A percentile compares a stretch with the other conserved stretches of the same genome.
Evolutionary conservation across 495 filamentous ascomycete species (phyloP).

Genomic region (Penicillium riverlandense): DNA sequence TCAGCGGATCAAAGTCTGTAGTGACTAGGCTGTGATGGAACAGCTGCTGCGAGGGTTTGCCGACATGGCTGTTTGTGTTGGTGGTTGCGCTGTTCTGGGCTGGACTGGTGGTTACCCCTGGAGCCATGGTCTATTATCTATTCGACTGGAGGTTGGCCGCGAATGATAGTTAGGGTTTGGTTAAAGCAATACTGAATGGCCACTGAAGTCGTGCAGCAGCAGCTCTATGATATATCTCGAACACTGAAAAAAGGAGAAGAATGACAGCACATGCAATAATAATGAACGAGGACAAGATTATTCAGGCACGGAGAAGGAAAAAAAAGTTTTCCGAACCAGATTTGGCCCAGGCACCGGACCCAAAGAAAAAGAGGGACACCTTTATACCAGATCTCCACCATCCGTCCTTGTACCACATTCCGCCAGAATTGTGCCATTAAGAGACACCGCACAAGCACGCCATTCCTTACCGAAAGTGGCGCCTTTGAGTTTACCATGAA

Average conservation of each 20-base stretch:
- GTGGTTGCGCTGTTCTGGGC: neutral
- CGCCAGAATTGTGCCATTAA: constrained; percentile 10
- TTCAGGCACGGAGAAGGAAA: neutral
- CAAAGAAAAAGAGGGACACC: neutral
- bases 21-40: constrained; percentile 26
- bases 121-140: neutral
- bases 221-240: too few relatives aligned
- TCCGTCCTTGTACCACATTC: constrained; percentile 14
- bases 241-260: too few relatives aligned
- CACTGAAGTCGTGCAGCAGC: too few relatives aligned
- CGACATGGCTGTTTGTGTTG: neutral
- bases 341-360: neutral
- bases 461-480: constrained; percentile 1
- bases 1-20: constrained; percentile 23
- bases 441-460: constrained; percentile 10
- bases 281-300: neutral
- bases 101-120: neutral
- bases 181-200: too few relatives aligned
- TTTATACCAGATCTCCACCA: neutral
- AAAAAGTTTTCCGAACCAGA: neutral
- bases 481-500: neutral
- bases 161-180: too few relatives aligned
- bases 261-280: too few relatives aligned
- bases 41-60: constrained; percentile 5
- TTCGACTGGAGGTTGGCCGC: neutral